These are phyloP conservation scores for Camelina laxa DNA, from an alignment of 345 rosid genomes.

Conservation along the genomic window DNA sequence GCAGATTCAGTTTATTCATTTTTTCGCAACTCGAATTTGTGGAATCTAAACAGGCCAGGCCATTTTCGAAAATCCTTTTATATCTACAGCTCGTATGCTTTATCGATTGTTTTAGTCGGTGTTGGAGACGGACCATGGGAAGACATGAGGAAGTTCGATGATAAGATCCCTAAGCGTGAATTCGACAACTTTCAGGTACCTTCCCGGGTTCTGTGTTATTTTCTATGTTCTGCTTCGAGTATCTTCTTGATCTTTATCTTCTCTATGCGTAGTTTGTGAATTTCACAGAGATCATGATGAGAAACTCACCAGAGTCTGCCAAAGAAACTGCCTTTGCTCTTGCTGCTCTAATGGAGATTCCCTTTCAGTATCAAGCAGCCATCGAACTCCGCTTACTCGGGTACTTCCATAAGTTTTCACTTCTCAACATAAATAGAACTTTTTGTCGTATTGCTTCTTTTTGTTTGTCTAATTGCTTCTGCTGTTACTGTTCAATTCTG, in stretches of 20 bases:
- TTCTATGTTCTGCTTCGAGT: not conserved
- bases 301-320: constrained; percentile 46
- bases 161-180: constrained; percentile 69
- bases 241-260: constrained; percentile 18
- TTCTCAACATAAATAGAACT: constrained; percentile 23
- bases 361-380: constrained; percentile 76
- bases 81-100: constrained; percentile 55
- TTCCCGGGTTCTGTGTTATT: not conserved
- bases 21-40: not conserved
- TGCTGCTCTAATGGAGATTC: constrained; percentile 92
- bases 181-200: constrained; percentile 81
- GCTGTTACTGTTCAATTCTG: not conserved
- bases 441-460: not conserved
- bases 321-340: constrained; percentile 93
- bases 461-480: constrained; percentile 5
- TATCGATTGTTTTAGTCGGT: constrained; percentile 75
- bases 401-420: constrained; percentile 43
- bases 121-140: constrained; percentile 93
- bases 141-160: constrained; percentile 74
- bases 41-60: constrained; percentile 2
- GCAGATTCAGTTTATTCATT: not conserved
- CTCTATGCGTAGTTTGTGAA: constrained; percentile 70
- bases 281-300: constrained; percentile 73
- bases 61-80: not conserved
- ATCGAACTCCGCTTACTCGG: constrained; percentile 64